Percentiles rank a stretch among this genome's conserved stretches.
Evolutionary conservation across 106 monocot genomes (phyloP).

Genomic region (Dioscorea dumetorum): DNA sequence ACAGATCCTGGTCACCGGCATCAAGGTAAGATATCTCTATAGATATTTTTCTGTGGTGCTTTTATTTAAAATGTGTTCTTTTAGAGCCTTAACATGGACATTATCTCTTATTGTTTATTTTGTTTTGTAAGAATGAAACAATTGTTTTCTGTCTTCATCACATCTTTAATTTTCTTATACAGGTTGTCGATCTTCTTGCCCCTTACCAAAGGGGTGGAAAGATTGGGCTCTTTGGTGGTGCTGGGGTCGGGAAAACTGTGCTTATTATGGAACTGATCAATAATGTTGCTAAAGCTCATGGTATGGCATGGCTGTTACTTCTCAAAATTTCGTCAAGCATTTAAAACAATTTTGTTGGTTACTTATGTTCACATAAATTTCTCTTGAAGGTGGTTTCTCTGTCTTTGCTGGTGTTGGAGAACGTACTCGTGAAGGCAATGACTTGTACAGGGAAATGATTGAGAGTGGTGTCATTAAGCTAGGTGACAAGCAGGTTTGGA

Average conservation of each 20-base stretch:
- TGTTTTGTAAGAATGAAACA: no score
- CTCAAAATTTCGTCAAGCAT: no score
- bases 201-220: constrained; percentile 84
- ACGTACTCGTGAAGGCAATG: constrained; percentile 87
- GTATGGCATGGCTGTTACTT: constrained; percentile 11
- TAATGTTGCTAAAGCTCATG: constrained; percentile 80
- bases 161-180: not conserved
- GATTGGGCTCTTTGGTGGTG: constrained; percentile 83
- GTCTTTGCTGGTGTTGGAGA: constrained; percentile 89
- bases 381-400: constrained; percentile 69
- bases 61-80: no score
- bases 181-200: constrained; percentile 88
- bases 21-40: constrained; percentile 37
- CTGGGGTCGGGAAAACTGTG: constrained; percentile 82
- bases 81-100: no score
- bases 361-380: not conserved
- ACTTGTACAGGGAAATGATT: constrained; percentile 85
- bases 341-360: not conserved
- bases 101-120: no score
- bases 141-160: no score
- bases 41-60: no score
- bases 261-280: constrained; percentile 90
- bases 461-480: constrained; percentile 92
- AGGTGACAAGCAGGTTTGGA: constrained; percentile 68
- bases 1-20: constrained; percentile 83